A percentile compares a stretch with the other conserved stretches of the same genome.
phyloP scores from a whole-genome alignment of 1,284 basidiomycete species.

The Mycosarcoma mackinlayi region DNA sequence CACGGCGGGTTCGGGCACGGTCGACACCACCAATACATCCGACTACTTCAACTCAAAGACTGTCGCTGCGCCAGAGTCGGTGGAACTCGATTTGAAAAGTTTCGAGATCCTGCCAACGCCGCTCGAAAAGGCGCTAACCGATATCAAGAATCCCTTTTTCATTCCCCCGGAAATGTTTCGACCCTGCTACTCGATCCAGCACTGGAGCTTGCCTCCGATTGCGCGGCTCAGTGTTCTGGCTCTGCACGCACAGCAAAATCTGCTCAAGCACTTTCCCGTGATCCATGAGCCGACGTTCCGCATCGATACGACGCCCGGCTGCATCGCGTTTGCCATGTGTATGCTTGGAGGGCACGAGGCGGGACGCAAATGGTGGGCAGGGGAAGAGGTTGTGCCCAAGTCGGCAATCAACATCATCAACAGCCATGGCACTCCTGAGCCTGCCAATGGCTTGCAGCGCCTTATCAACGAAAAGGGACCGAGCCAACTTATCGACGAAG shows the following conservation, averaged over 20 bases:
- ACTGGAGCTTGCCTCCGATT: slow-evolving; percentile 58
- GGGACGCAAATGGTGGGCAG: slow-evolving; percentile 61
- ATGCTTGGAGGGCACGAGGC: slow-evolving; percentile 59
- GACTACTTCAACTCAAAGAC: slow-evolving; percentile 50
- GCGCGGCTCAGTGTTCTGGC: slow-evolving; percentile 57
- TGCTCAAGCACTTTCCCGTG: slow-evolving; percentile 61
- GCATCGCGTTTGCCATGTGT: slow-evolving; percentile 57
- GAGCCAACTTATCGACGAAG: slow-evolving; percentile 47
- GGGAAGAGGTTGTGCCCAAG: slow-evolving; percentile 57
- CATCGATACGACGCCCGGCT: slow-evolving; percentile 56
- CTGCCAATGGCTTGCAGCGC: slow-evolving; percentile 5
- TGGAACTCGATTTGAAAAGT: slow-evolving; percentile 13
- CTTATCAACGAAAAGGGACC: slow-evolving; percentile 16
- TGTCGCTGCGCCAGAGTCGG: slow-evolving; percentile 7
- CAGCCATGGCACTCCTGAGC: slow-evolving; percentile 16
- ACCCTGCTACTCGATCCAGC: slow-evolving; percentile 55
- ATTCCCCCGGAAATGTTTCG: slow-evolving; percentile 56
- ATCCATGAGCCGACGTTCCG: slow-evolving; percentile 63
- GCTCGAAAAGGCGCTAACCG: slow-evolving; percentile 51
- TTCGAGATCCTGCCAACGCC: slow-evolving; percentile 22
- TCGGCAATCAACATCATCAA: slow-evolving; percentile 39
- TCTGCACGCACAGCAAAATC: slow-evolving; percentile 58
- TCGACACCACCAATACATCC: slow-evolving; percentile 31
- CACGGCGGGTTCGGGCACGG: slow-evolving; percentile 30
- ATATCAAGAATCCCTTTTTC: slow-evolving; percentile 58